Conservation (phyloP, 139 green algal species). For the Asterochloris erici region DNA sequence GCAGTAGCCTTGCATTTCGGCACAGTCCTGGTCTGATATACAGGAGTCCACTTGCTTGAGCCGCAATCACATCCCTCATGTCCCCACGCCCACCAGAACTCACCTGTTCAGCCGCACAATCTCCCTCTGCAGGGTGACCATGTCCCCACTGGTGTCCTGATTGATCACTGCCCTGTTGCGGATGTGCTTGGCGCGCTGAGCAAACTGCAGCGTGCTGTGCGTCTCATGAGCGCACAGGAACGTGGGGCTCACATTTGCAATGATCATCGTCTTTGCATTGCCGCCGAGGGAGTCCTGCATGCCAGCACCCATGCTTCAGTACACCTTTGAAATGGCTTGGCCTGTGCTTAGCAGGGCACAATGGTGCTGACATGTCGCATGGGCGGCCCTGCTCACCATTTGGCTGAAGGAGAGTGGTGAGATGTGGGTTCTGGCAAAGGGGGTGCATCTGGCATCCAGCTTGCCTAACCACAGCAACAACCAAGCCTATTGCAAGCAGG, state of each 20-base stretch:
- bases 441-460: neutral
- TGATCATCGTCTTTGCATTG: slow-evolving; percentile 92
- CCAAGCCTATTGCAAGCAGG: too few relatives aligned
- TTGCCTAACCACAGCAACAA: too few relatives aligned
- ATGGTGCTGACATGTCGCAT: slow-evolving; percentile 87
- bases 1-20: neutral
- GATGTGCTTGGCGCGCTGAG: slow-evolving; percentile 84
- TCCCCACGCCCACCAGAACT: slow-evolving; percentile 14
- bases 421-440: neutral
- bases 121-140: slow-evolving; percentile 51
- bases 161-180: slow-evolving; percentile 75
- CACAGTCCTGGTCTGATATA: neutral
- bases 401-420: neutral
- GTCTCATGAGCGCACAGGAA: slow-evolving; percentile 65
- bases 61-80: neutral
- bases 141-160: slow-evolving; percentile 61
- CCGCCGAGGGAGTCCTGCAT: slow-evolving; percentile 84
- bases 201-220: slow-evolving; percentile 85
- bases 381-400: slow-evolving; percentile 68
- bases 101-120: slow-evolving; percentile 41
- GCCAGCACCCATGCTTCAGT: slow-evolving; percentile 55
- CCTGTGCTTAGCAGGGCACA: slow-evolving; percentile 80
- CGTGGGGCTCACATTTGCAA: slow-evolving; percentile 81
- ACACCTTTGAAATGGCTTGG: slow-evolving; percentile 40
- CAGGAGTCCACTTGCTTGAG: neutral